Base-by-base conservation (phyloP, 352 stramenopile genomes). In the Phytophthora nicotianae region DNA sequence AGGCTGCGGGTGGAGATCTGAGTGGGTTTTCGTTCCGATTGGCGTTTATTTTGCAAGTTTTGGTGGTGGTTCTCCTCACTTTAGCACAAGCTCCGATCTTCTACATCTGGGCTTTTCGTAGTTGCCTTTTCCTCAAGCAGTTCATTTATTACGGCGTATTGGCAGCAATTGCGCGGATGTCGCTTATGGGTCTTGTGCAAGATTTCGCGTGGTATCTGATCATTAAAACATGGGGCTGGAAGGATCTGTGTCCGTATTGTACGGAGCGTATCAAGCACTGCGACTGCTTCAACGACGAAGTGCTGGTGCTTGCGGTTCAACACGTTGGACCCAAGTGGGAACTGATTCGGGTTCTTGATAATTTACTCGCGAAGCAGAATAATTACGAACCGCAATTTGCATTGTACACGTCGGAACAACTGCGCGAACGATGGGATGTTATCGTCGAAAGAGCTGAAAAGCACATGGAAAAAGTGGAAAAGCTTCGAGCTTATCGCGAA, bases 241-340 rank as follows among this genome's bases (percentile, higher is more conserved):
- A 74, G 17, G 79, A 91, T 32, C 43, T 87, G 32, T 91, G 79
- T 64, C 79, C 79, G 4, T 77, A 87, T 60, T 91, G 77, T 65
- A 91, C 81, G 1, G 81, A 90, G 58, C 75, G 81, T 0, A 72
- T 90, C 16, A 70, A 75, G 9, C 73, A 86, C 24, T 91, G 81
- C 54, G 81, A 91, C 52, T 91, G 81, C 53, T 89, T 89, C 42
- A 89, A 89, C 29, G 81, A 90, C 48, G 81, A 89, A 50, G 45
- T 90, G 10, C 57, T 90, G 26, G 69, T 89, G 26, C 57, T 88
- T n/a, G 70, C 69, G 1, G 75, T 91, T 21, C 65, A 86, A 42
- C 73, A 70, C 14, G 69, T 89, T 2, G 77, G 79, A 0, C 65
- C 81, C 19, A 90, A 90, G 61, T 90, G 78, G 79, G 73, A 83